These are phyloP conservation scores for Amylocarpus encephaloides DNA, from an alignment of 2,329 filamentous ascomycete species.

Conservation along the genomic window DNA sequence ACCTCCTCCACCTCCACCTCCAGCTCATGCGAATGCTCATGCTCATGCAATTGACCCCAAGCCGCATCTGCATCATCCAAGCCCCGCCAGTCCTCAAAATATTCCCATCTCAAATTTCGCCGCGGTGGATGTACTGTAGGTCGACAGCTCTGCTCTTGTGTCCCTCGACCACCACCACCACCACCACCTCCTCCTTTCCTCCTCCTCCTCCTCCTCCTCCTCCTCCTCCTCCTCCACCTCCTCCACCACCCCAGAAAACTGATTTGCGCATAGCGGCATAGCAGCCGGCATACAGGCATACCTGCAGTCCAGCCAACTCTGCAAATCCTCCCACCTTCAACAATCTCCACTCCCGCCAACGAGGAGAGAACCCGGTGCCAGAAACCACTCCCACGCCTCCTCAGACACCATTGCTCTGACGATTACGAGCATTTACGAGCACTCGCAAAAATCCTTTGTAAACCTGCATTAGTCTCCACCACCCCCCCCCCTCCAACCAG, in stretches of 20 bases:
- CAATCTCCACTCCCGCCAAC: background rate
- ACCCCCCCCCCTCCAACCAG: slow-evolving; percentile 4
- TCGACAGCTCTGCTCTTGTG: slow-evolving; percentile 8
- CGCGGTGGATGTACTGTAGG: background rate
- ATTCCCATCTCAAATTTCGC: slow-evolving; percentile 4
- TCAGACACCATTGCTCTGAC: slow-evolving; percentile 6
- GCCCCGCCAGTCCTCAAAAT: slow-evolving; percentile 4
- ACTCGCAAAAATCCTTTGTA: slow-evolving; percentile 15
- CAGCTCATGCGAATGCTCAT: slow-evolving; percentile 2
- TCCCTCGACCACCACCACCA: background rate
- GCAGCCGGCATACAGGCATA: background rate
- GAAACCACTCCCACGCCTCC: background rate
- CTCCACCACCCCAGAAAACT: background rate
- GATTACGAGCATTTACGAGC: slow-evolving; percentile 17
- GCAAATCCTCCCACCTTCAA: background rate
- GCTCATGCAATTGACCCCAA: slow-evolving; percentile 8
- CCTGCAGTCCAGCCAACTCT: background rate
- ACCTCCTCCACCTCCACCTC: too few relatives aligned
- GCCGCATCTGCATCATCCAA: slow-evolving; percentile 3
- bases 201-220: too few relatives aligned
- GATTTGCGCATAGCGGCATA: slow-evolving; percentile 10
- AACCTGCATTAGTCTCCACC: slow-evolving; percentile 23
- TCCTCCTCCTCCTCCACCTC: background rate
- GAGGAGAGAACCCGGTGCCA: background rate
- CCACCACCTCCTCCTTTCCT: too few relatives aligned